A percentile compares a stretch with the other conserved stretches of the same genome.
Evolutionary conservation across 164 flowering plant genomes (phyloP).

Genomic region (Vitis rotundifolia): DNA sequence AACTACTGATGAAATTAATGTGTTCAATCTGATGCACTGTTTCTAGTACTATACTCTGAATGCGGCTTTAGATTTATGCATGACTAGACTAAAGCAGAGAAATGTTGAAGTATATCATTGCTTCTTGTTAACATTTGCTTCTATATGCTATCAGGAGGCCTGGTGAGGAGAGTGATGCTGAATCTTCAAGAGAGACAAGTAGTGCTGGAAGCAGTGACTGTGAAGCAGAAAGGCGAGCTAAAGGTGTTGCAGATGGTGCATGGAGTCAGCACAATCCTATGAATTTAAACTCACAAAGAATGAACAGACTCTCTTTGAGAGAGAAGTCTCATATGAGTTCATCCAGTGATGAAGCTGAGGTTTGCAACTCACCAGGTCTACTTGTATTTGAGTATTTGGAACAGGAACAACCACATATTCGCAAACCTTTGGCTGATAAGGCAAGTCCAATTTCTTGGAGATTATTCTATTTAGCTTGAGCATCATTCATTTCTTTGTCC

Average conservation of each 20-base stretch:
- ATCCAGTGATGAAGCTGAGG: constrained; percentile 45
- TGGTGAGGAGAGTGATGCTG: constrained; percentile 58
- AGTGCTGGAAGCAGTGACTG: constrained; percentile 50
- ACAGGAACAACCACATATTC: constrained; percentile 48
- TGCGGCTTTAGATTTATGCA: background rate
- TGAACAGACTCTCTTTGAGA: constrained; percentile 38
- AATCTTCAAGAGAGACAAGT: constrained; percentile 48
- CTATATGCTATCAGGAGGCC: constrained; percentile 35
- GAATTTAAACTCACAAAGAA: constrained; percentile 21
- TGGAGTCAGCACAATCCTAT: constrained; percentile 23
- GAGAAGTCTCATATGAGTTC: constrained; percentile 35
- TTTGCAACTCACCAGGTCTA: constrained; percentile 31
- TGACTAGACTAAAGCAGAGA: background rate
- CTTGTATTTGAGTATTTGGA: constrained; percentile 63
- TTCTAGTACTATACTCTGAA: too few species aligned
- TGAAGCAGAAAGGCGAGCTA: constrained; percentile 33
- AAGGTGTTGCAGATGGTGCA: constrained; percentile 16
- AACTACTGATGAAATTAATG: too few species aligned
- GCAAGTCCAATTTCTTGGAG: constrained; percentile 26
- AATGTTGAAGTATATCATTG: too few species aligned
- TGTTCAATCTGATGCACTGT: too few species aligned
- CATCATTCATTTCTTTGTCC: constrained; percentile 1
- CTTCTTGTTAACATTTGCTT: background rate
- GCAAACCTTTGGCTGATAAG: constrained; percentile 71
- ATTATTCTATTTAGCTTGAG: constrained; percentile 1